Base-by-base conservation (phyloP, 2,329 filamentous ascomycete genomes). In the Neonectria sp. region DNA sequence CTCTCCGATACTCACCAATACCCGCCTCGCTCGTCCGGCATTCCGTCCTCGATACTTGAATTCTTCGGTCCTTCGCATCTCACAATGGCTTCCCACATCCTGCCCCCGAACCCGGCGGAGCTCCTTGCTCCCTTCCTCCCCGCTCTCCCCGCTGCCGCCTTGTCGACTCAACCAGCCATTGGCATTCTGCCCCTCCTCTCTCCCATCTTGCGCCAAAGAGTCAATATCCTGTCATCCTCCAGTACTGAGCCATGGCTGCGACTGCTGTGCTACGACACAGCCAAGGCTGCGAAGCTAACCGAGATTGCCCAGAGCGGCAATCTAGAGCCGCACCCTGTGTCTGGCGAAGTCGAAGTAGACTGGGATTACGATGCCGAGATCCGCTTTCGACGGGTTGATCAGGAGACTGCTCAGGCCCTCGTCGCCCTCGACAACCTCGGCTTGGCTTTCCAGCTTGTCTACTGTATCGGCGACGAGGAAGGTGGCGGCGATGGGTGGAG, bases 241-340 rank as follows among this genome's bases (percentile, higher is more conserved):
- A 86, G 84, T 75, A 81, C 81, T n/a, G 89, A 91, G 40, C 89
- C 91, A 59, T 95, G 93, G 93, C 86, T 95, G 17, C 86, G 89
- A 1, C 84, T 95, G 35, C 85, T 95, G 27, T 92, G 89, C 76
- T 95, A 93, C 83, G 89, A 93, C 74, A 75, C 84, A 8, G 79
- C 86, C 69, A 86, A 86, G 69, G 83, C 85, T 3, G 82, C 88
- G 49, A 87, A 84, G 70, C 84, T 95, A 21, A 84, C 86, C n/a
- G 83, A 88, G 65, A 82, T 92, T 15, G 89, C 90, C 35, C 86
- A 87, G 72, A 86, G 87, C 63, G 88, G 92, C 60, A 82, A 86
- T 52, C 83, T 95, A 35, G 92, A 95, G 78, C 92, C 92, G n/a
- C 93, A 96, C 75, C 93, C 93, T 3, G 89, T 92, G 5, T 94